A percentile compares a stretch with the other conserved stretches of the same genome.
These are phyloP conservation scores for Barbatosphaeria neglecta DNA, from an alignment of 495 filamentous ascomycete genomes.

Conservation along the genomic window DNA sequence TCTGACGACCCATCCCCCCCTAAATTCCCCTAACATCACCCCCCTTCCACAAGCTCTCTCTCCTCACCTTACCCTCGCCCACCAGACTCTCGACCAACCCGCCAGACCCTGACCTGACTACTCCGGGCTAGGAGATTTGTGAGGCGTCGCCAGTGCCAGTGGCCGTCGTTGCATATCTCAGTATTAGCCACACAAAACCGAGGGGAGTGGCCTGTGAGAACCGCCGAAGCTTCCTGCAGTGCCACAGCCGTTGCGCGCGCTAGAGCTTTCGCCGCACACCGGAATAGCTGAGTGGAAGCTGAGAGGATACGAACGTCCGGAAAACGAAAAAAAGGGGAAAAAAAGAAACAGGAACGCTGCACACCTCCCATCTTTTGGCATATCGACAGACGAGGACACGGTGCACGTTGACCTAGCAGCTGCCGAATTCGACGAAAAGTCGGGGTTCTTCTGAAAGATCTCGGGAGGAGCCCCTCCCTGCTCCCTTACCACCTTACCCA, in stretches of 20 bases:
- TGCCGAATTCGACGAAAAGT: background rate
- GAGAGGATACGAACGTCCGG: background rate
- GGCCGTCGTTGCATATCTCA: too few relatives aligned
- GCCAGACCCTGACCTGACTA: too few relatives aligned
- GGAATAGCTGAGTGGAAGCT: constrained; percentile 21
- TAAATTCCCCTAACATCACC: constrained; percentile 11
- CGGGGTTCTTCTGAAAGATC: constrained; percentile 2
- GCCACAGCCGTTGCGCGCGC: constrained; percentile 36
- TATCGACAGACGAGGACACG: background rate
- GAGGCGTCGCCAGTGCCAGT: too few relatives aligned
- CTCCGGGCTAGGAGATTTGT: too few relatives aligned
- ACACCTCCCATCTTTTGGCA: constrained; percentile 1
- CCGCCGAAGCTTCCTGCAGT: constrained; percentile 14
- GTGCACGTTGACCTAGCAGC: background rate
- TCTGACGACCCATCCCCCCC: background rate
- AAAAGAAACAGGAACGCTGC: background rate
- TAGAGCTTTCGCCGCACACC: constrained; percentile 44
- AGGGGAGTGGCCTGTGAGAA: constrained; percentile 36
- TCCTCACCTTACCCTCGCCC: too few relatives aligned
- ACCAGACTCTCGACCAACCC: too few relatives aligned
- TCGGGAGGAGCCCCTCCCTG: background rate
- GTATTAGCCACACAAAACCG: background rate
- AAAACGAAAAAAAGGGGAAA: background rate
- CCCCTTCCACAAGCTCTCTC: too few relatives aligned
- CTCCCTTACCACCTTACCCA: too few relatives aligned